A percentile compares a stretch with the other conserved stretches of the same genome.
These are phyloP conservation scores for Spathaspora sp. DNA, from an alignment of 1,139 yeast species.

Conservation along the genomic window DNA sequence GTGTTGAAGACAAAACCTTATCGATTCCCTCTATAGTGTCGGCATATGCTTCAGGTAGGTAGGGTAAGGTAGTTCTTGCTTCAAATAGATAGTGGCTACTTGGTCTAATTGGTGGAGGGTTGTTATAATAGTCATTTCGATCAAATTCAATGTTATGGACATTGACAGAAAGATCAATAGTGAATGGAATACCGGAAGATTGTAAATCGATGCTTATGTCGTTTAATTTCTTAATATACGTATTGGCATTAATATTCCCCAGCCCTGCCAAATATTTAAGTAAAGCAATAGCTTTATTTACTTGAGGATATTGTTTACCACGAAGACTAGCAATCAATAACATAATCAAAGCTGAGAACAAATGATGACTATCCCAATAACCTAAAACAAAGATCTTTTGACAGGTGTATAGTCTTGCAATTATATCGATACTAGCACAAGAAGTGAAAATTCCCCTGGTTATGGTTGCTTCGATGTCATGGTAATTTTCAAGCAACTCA, in stretches of 20 bases:
- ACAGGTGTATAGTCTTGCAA: slow-evolving; percentile 33
- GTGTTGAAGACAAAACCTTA: slow-evolving; percentile 1
- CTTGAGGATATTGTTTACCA: slow-evolving; percentile 27
- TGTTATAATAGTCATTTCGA: slow-evolving; percentile 6
- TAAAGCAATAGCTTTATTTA: slow-evolving; percentile 34
- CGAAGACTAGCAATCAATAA: slow-evolving; percentile 39
- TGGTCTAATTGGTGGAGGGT: background rate
- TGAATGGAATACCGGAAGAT: slow-evolving; percentile 20
- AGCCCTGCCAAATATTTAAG: slow-evolving; percentile 39
- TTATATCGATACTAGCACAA: slow-evolving; percentile 38
- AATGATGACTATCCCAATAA: slow-evolving; percentile 54
- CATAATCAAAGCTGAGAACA: slow-evolving; percentile 44
- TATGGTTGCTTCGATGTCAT: slow-evolving; percentile 33
- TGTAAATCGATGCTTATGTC: slow-evolving; percentile 20
- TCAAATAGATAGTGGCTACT: slow-evolving; percentile 4
- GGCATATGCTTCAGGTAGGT: slow-evolving; percentile 10
- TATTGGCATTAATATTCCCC: slow-evolving; percentile 44
- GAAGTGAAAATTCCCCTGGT: slow-evolving; percentile 42
- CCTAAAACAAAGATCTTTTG: slow-evolving; percentile 45
- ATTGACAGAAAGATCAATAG: slow-evolving; percentile 14
- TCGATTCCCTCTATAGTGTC: slow-evolving; percentile 8
- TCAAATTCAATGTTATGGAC: slow-evolving; percentile 6
- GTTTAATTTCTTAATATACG: slow-evolving; percentile 23
- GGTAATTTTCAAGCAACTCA: slow-evolving; percentile 23
- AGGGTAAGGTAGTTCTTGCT: slow-evolving; percentile 8